Evolutionary conservation across 768 basidiomycete genomes (phyloP).

Genomic region (Trametes villosa): DNA sequence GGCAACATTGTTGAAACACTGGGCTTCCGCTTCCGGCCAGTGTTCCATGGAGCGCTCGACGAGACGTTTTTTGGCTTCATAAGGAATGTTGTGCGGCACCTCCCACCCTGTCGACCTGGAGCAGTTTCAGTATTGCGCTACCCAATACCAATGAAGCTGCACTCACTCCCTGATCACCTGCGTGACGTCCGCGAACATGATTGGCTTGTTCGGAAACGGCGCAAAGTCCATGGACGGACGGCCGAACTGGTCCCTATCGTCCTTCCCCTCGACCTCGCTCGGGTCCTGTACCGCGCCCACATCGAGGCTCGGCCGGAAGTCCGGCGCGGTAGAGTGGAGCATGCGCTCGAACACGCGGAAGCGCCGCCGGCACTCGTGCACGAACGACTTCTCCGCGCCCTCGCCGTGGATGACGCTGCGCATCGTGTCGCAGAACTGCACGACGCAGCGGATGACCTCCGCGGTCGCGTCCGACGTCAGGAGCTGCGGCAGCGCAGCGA

Average conservation of each 20-base stretch:
- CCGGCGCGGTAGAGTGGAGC: constrained; percentile 45
- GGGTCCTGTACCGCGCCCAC: neutral
- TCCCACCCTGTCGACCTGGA: constrained; percentile 48
- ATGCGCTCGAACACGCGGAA: constrained; percentile 40
- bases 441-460: constrained; percentile 50
- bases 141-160: neutral
- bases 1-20: constrained; percentile 40
- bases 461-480: constrained; percentile 41
- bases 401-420: constrained; percentile 38
- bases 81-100: constrained; percentile 46
- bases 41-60: constrained; percentile 39
- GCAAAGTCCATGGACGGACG: neutral
- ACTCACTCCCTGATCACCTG: constrained; percentile 41
- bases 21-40: constrained; percentile 43
- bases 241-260: neutral
- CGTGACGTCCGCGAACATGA: constrained; percentile 40
- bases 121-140: neutral
- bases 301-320: constrained; percentile 41
- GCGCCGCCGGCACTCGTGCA: constrained; percentile 38
- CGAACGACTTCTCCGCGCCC: constrained; percentile 40
- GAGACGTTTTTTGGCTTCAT: constrained; percentile 42
- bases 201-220: constrained; percentile 1
- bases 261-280: neutral
- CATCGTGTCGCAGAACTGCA: constrained; percentile 48
- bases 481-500: constrained; percentile 46